These are phyloP conservation scores for Cladophialophora psammophila DNA, from an alignment of 2,329 filamentous ascomycete species.

Conservation along the genomic window DNA sequence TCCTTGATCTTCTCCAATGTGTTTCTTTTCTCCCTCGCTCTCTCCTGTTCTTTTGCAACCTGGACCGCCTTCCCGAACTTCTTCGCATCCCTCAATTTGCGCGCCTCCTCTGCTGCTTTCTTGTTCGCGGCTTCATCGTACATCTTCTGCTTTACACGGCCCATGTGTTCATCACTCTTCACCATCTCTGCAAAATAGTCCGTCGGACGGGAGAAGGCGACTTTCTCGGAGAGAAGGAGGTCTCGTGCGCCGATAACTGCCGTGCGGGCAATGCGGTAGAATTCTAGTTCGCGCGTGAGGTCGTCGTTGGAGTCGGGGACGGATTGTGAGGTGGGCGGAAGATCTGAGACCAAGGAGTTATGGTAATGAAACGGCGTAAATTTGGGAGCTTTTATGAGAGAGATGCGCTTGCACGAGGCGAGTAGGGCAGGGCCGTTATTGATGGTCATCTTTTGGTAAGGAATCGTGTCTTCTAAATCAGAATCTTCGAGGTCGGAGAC, in stretches of 20 bases:
- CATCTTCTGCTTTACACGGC: slow-evolving; percentile 90
- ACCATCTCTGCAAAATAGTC: slow-evolving; percentile 99
- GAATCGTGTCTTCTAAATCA: slow-evolving; percentile 84
- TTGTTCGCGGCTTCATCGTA: slow-evolving; percentile 90
- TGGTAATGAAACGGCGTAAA: slow-evolving; percentile 79
- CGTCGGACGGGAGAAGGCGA: slow-evolving; percentile 84
- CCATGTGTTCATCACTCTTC: slow-evolving; percentile 98
- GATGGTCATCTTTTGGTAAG: slow-evolving; percentile 92
- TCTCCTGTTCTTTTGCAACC: slow-evolving; percentile 92
- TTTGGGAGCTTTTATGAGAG: slow-evolving; percentile 62
- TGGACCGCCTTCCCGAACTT: slow-evolving; percentile 99
- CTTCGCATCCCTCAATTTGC: slow-evolving; percentile 92
- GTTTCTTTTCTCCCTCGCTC: slow-evolving; percentile 88
- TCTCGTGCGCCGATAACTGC: slow-evolving; percentile 76
- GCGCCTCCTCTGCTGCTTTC: slow-evolving; percentile 89
- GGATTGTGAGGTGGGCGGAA: slow-evolving; percentile 63
- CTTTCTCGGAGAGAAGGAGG: slow-evolving; percentile 80
- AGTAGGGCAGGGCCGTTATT: slow-evolving; percentile 93
- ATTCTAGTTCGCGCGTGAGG: slow-evolving; percentile 86
- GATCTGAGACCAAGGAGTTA: slow-evolving; percentile 73
- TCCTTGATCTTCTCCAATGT: slow-evolving; percentile 95
- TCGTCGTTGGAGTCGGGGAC: slow-evolving; percentile 91
- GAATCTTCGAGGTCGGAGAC: slow-evolving; percentile 84
- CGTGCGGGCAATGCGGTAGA: slow-evolving; percentile 87
- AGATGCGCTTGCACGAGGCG: slow-evolving; percentile 74